Evolutionary conservation across 768 basidiomycete genomes (phyloP).

Genomic region (Phaffia australis): DNA sequence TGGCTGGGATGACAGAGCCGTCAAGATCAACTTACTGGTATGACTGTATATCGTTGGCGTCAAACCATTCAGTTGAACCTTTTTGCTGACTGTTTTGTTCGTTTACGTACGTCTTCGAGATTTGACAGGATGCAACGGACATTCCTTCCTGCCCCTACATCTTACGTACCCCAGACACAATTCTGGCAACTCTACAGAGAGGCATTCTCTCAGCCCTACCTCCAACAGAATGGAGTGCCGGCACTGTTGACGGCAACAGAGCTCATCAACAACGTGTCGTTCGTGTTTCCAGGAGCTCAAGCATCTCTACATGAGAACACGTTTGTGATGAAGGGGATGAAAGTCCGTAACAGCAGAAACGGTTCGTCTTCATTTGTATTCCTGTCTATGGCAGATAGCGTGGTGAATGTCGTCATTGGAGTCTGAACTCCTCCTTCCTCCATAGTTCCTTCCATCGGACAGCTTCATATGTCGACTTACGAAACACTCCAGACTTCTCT

Average conservation of each 20-base stretch:
- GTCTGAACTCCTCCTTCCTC: too few relatives aligned
- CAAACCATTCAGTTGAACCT: too few relatives aligned
- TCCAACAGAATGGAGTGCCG: constrained; percentile 15
- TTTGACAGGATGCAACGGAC: constrained; percentile 73
- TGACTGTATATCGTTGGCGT: not conserved
- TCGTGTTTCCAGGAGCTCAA: constrained; percentile 71
- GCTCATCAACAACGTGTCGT: constrained; percentile 82
- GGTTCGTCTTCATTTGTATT: too few relatives aligned
- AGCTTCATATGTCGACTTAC: not conserved
- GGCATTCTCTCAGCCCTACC: constrained; percentile 52
- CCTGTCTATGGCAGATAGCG: not conserved
- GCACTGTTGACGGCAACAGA: constrained; percentile 69
- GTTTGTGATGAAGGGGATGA: constrained; percentile 82
- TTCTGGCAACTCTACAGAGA: constrained; percentile 93
- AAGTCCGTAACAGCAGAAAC: constrained; percentile 35
- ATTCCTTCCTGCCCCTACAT: constrained; percentile 63
- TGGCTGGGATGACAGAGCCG: constrained; percentile 13
- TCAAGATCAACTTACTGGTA: constrained; percentile 15
- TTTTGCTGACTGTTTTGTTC: not conserved
- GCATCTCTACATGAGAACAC: constrained; percentile 60
- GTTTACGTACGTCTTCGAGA: not conserved
- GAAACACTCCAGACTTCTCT: not conserved
- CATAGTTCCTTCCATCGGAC: not conserved
- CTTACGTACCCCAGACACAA: constrained; percentile 82
- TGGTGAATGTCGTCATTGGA: not conserved